Evolutionary conservation across 768 basidiomycete genomes (phyloP), one percentile per base, ranked within the genome.

Genomic region (Butyriboletus loyo): DNA sequence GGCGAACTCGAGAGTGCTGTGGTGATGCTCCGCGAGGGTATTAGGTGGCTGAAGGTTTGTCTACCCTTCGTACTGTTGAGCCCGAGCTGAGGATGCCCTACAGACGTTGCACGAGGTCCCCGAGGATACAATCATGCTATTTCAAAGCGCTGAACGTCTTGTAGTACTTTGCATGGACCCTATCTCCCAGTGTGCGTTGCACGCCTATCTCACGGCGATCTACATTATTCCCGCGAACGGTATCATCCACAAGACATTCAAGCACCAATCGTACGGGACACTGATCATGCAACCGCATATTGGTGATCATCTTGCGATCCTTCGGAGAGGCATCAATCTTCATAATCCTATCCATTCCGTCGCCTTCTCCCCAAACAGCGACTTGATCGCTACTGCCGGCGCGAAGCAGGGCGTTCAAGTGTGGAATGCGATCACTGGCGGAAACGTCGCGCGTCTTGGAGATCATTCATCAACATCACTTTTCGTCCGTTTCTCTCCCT

Each of bases 101-200:
- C 25, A 58, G 59, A 42, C 59, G 1, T 27, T 61, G 22, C 43
- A 25, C 8, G 27, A 53, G 4, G 36, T 31, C 14, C 59, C 63
- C 4, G n/a, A 28, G 19, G 52, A 61, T 10, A 19, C 17, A 2
- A 8, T 62, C 6, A 17, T 7, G 4, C 22, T 64, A 7, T n/a
- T 64, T 11, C 36, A 59, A 34, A 56, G 61, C n/a, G 59, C 56
- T 4, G 62, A 61, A 10, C 59, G 50, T 15, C 46, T 64, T 2
- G 52, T 64, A 5, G 50, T 61, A 11, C 56, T 64, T 24, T 56
- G 30, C 49, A 64, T 51, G 51, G 59, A 61, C 17, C 39, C 52
- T 25, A 61, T 64, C 34, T 52, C 62, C 3, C 50, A 64, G 19
- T 61, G 50, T 36, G 63, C 63, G 10, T 38, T 64, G 14, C 63